Base-by-base conservation (phyloP, 768 basidiomycete species). In the Boletales sp. region DNA sequence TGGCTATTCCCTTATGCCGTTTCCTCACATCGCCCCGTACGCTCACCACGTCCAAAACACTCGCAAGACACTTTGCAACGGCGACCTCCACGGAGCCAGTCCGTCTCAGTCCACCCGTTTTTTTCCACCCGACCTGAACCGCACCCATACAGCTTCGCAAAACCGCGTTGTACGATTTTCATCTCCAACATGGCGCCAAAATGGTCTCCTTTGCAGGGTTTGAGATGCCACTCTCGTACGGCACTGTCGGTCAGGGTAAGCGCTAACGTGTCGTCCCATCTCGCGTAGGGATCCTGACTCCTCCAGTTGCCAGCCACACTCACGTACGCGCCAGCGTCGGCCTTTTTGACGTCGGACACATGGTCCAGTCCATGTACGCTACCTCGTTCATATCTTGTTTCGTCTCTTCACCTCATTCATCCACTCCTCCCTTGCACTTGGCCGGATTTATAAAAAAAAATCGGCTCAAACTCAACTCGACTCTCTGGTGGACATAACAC, bases 131-230 rank as follows among this genome's bases (percentile, higher is more conserved):
- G 56, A 21, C 36, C 11, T n/a, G 12, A 13, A 48, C 1, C 31
- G 1, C 21, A 25, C 21, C 8, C 38, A 34, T 35, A 18, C 42
- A 82, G 78, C 70, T 83, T 31, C 66, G 56, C 48, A 82, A 79
- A 61, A 97, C 94, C 0, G 80, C 82, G 1, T 74, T 98, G 5
- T 92, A 94, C 60, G 90, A 94, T 62, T 94, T 94, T 64, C 94
- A 99, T 65, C 65, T 90, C 41, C 66, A 83, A 53, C 75, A 88
- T 66, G 85, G 78, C 15, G 95, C 87, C 2, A 94, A 94, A 70
- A 94, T 98, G 91, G 93, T 96, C 0, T 86, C 91, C 0, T 99
- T 97, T 68, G 96, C 92, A 3, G 95, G 95, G 7, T 98, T 84
- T 69, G 80, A 83, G 5, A 99, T 99, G 95, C 96, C 95, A 0